Evolutionary conservation across 202 grass and related monocot species (phyloP), one percentile per base, ranked within the genome.

Genomic region (Hordeum pubiflorum): DNA sequence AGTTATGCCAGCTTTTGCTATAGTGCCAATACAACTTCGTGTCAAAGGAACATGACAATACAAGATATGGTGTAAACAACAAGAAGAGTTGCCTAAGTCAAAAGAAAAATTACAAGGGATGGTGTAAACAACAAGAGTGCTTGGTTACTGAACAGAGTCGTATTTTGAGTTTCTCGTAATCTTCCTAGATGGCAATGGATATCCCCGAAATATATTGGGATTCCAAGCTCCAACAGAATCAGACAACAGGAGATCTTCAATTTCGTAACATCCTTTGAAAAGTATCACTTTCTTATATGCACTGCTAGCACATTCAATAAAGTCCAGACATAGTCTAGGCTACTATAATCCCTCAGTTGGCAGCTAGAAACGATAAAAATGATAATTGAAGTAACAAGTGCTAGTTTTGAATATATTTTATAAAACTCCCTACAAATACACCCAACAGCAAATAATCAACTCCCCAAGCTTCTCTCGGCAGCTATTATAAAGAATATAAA

Each of bases 121-220:
- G 54, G n/a, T 71, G 75, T 72, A 52, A 78, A 72, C 54, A 84
- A 84, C 12, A 78, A 52, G 50, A 72, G 73, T 9, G 23, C 14
- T 34, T 37, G 56, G 9, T 65, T 63, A 44, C 39, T 34, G 36
- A 75, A 81, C 36, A 59, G 60, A 59, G 3, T 22, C 58, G 21
- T 58, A 22, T 65, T 67, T 65, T 55, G 40, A 58, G 9, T 75
- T 59, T 21, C 7, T 75, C 24, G 4, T 75, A 33, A 70, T 39
- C 38, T 39, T 81, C 18, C 21, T 60, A 75, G 39, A 69, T 72
- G 69, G 43, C 69, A 72, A 4, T 52, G 43, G 26, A n/a, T 72
- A 52, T 32, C 14, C 18, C 14, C 69, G 15, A n/a, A 52, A 52
- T 32, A 31, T n/a, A 52, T 50, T 52, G 23, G 26, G 24, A 18